These are phyloP conservation scores for Tritrichomonas musculus DNA, from an alignment of 208 protist genomes.

Conservation along the genomic window DNA sequence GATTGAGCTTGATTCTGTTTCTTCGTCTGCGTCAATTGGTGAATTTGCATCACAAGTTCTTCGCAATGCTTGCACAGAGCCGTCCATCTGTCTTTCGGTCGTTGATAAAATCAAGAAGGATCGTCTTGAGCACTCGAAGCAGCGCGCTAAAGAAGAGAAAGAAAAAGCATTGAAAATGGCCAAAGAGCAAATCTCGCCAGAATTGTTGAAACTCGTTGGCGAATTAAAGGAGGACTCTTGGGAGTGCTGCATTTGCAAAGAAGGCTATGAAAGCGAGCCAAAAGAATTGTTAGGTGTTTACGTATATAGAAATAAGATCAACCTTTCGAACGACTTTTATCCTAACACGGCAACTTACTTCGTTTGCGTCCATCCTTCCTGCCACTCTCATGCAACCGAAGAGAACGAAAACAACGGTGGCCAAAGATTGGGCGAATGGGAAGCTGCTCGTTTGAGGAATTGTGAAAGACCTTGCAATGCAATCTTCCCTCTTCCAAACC, in stretches of 20 bases:
- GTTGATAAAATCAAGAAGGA: background rate
- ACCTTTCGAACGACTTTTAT: background rate
- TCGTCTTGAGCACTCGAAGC: background rate
- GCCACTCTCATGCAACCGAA: background rate
- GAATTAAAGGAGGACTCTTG: background rate
- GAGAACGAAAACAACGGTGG: background rate
- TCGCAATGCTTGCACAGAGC: background rate
- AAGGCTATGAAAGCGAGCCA: background rate
- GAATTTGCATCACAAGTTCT: background rate
- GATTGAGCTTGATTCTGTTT: background rate
- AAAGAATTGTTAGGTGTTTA: background rate
- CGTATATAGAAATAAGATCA: background rate
- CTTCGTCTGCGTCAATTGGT: background rate
- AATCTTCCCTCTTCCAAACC: background rate
- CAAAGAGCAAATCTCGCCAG: background rate
- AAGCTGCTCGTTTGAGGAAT: background rate
- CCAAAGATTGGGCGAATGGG: background rate
- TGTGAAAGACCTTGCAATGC: background rate
- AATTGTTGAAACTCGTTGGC: background rate
- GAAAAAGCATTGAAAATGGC: background rate
- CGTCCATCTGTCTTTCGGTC: background rate
- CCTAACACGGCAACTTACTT: background rate
- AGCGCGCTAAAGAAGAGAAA: background rate
- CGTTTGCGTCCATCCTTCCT: background rate
- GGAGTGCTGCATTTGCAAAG: slow-evolving; percentile 14